These are phyloP conservation scores for Hypoxylon fuscum DNA, from an alignment of 495 filamentous ascomycete genomes.

Conservation along the genomic window DNA sequence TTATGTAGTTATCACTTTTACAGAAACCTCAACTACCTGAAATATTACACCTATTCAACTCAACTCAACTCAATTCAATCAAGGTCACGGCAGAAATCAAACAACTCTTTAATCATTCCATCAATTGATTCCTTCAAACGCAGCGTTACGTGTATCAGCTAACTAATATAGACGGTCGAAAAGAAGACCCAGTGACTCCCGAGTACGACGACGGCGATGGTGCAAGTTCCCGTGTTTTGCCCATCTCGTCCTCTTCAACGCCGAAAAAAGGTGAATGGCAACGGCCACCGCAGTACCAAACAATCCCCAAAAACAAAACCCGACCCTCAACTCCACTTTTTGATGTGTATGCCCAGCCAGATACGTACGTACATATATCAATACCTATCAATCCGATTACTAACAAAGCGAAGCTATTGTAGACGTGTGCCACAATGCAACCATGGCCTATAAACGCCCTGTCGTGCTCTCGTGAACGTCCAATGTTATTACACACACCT, in stretches of 20 bases:
- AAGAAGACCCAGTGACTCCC: slow-evolving; percentile 24
- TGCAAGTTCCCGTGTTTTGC: slow-evolving; percentile 18
- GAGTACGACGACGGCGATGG: slow-evolving; percentile 22
- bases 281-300: slow-evolving; percentile 23
- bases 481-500: slow-evolving; percentile 47
- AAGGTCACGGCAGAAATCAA: too few relatives aligned
- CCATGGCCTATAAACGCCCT: slow-evolving; percentile 46
- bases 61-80: too few relatives aligned
- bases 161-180: slow-evolving; percentile 41
- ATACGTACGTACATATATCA: slow-evolving; percentile 44
- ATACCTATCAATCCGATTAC: slow-evolving; percentile 35
- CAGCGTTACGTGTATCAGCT: slow-evolving; percentile 41
- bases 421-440: slow-evolving; percentile 41
- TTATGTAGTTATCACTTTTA: too few relatives aligned
- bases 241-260: slow-evolving; percentile 33
- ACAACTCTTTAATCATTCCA: too few relatives aligned
- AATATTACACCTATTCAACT: too few relatives aligned
- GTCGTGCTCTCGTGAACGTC: slow-evolving; percentile 44
- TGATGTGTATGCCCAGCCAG: slow-evolving; percentile 47
- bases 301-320: slow-evolving; percentile 6
- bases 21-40: too few relatives aligned
- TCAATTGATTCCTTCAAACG: slow-evolving; percentile 13
- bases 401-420: slow-evolving; percentile 28
- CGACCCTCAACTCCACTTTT: slow-evolving; percentile 46
- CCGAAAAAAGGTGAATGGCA: too few relatives aligned